Base-by-base conservation (phyloP, 2,329 filamentous ascomycete species). In the Massarina eburnea region DNA sequence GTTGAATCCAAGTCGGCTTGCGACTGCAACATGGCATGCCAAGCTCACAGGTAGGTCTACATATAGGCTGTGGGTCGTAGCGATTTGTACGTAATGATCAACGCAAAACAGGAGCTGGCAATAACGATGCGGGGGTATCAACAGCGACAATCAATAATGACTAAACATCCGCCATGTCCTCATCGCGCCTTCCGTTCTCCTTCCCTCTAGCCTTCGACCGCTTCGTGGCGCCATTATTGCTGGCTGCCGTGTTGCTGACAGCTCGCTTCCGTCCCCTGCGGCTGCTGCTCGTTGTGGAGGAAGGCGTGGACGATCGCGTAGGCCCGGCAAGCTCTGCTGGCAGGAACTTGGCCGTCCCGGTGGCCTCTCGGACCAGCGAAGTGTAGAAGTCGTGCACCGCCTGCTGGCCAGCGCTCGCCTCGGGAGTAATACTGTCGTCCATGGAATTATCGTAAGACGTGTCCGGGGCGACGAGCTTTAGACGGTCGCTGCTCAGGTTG, bases 381-480 rank as follows among this genome's bases (percentile, higher is more conserved):
- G 55, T 45, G 42, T 62, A 63, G 27, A 70, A 56, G 8, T 68
- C 64, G 10, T 64, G 54, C 3, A 66, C 61, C 2, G 64, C 66
- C 15, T 61, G 57, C 41, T 70, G 60, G 18, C 60, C 51, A 10
- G 66, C 59, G 37, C 62, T 67, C 20, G 48, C 46, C 35, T 66
- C 62, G 29, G 61, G 59, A 7, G 48, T 51, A 8, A 46, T 41
- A 32, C 52, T 59, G 9, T 57, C 54, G 9, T 63, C 60, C 7
- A 59, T 47, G 1, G 64, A 64, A 0, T 49, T 52, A 12, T 65
- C 61, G 9, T 47, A 48, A 9, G 58, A 51, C 5, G 55, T 55
- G 29, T 64, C 57, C 6, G 64, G 58, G 38, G 68, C 45, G 52
- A 52, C 34, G 49, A 72, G 45, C 54, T 76, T 76, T 6, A 76